Base-by-base conservation (phyloP, 2,329 filamentous ascomycete genomes). In the Cladophialophora immunda region DNA sequence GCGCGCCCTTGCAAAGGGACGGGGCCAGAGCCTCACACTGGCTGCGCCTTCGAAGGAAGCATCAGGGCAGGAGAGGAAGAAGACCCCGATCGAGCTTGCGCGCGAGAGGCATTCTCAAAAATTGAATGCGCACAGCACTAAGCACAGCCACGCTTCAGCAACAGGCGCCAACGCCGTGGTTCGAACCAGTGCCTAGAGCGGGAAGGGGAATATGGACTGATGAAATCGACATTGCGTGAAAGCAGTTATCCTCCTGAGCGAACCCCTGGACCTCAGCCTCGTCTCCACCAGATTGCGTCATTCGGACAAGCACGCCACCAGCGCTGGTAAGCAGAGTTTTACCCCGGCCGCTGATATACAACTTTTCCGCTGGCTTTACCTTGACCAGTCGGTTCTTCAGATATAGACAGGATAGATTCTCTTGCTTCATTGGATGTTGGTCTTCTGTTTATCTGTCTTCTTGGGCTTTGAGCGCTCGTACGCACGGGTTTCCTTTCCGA, bases 1-100 rank as follows among this genome's bases (percentile, higher is more conserved):
- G 90, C 82, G 89, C 65, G 82, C 81, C 64, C 84, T 87, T 71
- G 86, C 85, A 11, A 89, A 88, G 56, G 86, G 85, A 79, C 55
- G 64, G 59, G 71, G 73, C 64, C 67, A 75, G 57, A 62, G 64
- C 29, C 66, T 68, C 11, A n/a, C 59, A n/a, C 27, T 19, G 13
- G 59, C 22, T 47, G 58, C 2, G 6, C 30, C 53, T 11, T 25
- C 22, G 54, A 52, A 60, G 65, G 55, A 59, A 70, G 74, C 52
- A 73, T 70, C 15, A 57, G 65, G n/a, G 73, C 66, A 53, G 19
- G 36, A 34, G 55, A 36, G 75, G 29, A 77, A 78, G 58, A 86
- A 85, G 75, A 84, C 83, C 9, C 79, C 81, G 22, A 81, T 90
- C 65, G 84, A 89, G 71, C 75, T 87, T 66, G 87, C 87, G 7